phyloP scores from a whole-genome alignment of 106 monocot species.

The Narthecium ossifragum region DNA sequence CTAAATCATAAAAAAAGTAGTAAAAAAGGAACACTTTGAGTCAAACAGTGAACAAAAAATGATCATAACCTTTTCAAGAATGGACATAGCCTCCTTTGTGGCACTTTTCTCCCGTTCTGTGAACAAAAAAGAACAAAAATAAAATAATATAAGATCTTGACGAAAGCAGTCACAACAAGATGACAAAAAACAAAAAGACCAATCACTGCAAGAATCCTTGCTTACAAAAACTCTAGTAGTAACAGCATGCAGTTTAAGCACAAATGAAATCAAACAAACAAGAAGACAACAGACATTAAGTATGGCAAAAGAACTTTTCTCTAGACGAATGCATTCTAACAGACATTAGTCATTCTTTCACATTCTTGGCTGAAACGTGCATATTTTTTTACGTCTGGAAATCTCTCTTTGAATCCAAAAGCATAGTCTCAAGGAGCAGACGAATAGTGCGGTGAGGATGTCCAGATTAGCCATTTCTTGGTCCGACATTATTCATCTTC shows the following conservation, averaged over 20 bases:
- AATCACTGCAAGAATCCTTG: not conserved
- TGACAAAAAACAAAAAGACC: not conserved
- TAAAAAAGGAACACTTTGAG: not conserved
- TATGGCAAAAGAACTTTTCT: not conserved
- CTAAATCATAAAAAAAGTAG: too few species aligned
- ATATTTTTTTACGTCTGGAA: too few species aligned
- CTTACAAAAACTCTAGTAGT: not conserved
- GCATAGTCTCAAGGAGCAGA: too few species aligned
- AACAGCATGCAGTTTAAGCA: not conserved
- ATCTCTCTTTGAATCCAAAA: too few species aligned
- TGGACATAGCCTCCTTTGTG: constrained; percentile 82
- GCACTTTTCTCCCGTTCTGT: constrained; percentile 98
- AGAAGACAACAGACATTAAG: not conserved
- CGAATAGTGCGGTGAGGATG: too few species aligned
- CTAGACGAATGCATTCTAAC: too few species aligned
- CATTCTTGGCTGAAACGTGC: too few species aligned
- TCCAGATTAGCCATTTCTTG: not conserved
- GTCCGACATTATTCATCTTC: not conserved
- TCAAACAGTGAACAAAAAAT: not conserved
- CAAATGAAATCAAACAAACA: not conserved
- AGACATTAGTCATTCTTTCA: too few species aligned
- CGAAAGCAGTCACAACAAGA: not conserved
- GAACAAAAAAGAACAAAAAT: constrained; percentile 4
- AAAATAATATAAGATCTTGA: not conserved
- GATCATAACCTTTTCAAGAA: constrained; percentile 60